These are phyloP conservation scores for Fraxinus latifolia DNA, from an alignment of 305 asterid genomes.

Conservation along the genomic window DNA sequence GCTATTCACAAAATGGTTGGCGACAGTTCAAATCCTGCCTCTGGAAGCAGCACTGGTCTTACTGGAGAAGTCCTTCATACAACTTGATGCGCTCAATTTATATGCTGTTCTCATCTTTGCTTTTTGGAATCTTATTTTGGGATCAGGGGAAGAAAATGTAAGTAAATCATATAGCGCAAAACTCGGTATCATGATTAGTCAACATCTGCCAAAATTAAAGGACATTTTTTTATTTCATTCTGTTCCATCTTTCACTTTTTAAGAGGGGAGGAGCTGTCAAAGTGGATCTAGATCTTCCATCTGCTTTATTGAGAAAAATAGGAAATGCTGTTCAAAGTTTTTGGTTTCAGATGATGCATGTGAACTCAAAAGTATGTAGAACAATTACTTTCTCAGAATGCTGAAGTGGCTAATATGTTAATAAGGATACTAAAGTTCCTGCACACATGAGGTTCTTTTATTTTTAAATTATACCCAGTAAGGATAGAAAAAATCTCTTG, in stretches of 20 bases:
- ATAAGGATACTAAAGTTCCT: neutral
- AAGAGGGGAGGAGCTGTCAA: neutral
- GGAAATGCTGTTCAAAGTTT: neutral
- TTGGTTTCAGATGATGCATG: neutral
- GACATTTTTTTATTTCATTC: neutral
- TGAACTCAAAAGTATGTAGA: neutral
- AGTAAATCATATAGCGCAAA: slow-evolving; percentile 12
- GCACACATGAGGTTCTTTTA: neutral
- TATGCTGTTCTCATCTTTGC: slow-evolving; percentile 37
- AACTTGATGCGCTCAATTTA: slow-evolving; percentile 45
- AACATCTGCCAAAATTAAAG: neutral
- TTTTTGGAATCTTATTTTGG: slow-evolving; percentile 52
- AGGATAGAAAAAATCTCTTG: neutral
- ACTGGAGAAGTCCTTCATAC: slow-evolving; percentile 69
- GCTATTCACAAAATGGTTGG: slow-evolving; percentile 44
- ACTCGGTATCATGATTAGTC: neutral
- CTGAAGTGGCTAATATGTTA: neutral
- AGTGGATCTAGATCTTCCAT: neutral
- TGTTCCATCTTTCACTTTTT: neutral
- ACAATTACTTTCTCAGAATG: neutral
- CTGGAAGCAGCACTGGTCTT: slow-evolving; percentile 66
- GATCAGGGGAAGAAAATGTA: slow-evolving; percentile 50
- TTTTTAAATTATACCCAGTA: neutral
- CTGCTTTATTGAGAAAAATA: neutral
- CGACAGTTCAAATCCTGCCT: slow-evolving; percentile 61